phyloP scores from a whole-genome alignment of 2,329 filamentous ascomycete species.

The Botrytis pseudocinerea region DNA sequence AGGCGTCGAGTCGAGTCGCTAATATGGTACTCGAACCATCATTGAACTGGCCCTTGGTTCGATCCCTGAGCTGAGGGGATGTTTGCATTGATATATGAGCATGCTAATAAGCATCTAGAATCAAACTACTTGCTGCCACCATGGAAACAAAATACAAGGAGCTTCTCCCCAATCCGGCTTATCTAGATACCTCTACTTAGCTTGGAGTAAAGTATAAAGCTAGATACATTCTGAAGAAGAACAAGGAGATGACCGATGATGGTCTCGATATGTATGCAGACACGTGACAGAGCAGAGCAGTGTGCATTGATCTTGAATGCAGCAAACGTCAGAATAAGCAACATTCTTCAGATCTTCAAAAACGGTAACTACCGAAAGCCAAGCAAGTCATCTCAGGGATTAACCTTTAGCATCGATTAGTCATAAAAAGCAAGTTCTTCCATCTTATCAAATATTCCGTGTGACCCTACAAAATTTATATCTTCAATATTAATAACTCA shows the following conservation, averaged over 20 bases:
- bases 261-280: neutral
- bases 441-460: neutral
- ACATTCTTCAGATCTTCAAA: neutral
- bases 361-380: constrained; percentile 2
- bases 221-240: neutral
- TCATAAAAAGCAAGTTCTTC: constrained; percentile 8
- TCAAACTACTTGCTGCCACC: neutral
- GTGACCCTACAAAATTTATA: neutral
- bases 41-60: neutral
- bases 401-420: neutral
- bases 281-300: too few species aligned
- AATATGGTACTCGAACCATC: neutral
- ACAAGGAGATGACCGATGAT: neutral
- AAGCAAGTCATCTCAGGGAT: neutral
- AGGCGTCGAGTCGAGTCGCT: neutral
- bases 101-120: neutral
- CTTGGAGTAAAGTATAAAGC: neutral
- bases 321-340: constrained; percentile 7
- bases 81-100: neutral
- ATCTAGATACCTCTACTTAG: neutral
- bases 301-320: neutral
- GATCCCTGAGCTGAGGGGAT: neutral
- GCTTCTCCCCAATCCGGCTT: neutral
- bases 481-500: neutral
- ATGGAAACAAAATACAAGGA: neutral